Evolutionary conservation across 2,329 filamentous ascomycete genomes (phyloP), one percentile per base, ranked within the genome.

Genomic region (Lachnellula hyalina): DNA sequence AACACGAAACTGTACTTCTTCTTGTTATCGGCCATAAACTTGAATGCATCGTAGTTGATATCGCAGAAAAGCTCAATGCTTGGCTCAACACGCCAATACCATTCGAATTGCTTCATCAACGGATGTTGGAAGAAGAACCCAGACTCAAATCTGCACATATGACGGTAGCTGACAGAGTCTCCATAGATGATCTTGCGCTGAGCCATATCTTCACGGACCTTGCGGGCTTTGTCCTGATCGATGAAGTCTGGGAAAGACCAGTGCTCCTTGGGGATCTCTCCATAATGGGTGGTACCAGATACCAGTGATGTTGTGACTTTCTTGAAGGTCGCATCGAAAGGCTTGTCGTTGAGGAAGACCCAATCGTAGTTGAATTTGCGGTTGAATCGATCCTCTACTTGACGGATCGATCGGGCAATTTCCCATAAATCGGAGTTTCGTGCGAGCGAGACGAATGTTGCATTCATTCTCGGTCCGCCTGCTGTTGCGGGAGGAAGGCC

Each of bases 101-200:
- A 99, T 70, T 99, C 94, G 74, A 96, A 99, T 71, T 97, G 91
- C 72, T 89, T 75, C 89, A 99, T 92, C 63, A 96, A 76, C 32
- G 84, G 82, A 72, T 99, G 94, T 58, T 88, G 90, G 84, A 97
- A 99, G 81, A 99, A 99, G 81, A 99, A 99, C 40, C 94, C 94
- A 7, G 93, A 97, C 75, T 99, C 94, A 71, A 96, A 99, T 61
- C 94, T 90, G 75, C 94, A 99, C 94, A 99, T 99, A 79, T 99
- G 95, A 61, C 94, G 86, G 78, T 99, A 99, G 76, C 90, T 96
- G 75, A 96, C 76, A 11, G 91, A 96, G 73, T 97, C 94, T 58
- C 94, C 94, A 71, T 99, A 99, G 74, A 99, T 99, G 72, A 99
- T 96, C 77, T 96, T 95, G 70, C 86, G 85, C 71, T 90, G 82